Base-by-base conservation (phyloP, 1,284 basidiomycete genomes). In the Pascua sp. region DNA sequence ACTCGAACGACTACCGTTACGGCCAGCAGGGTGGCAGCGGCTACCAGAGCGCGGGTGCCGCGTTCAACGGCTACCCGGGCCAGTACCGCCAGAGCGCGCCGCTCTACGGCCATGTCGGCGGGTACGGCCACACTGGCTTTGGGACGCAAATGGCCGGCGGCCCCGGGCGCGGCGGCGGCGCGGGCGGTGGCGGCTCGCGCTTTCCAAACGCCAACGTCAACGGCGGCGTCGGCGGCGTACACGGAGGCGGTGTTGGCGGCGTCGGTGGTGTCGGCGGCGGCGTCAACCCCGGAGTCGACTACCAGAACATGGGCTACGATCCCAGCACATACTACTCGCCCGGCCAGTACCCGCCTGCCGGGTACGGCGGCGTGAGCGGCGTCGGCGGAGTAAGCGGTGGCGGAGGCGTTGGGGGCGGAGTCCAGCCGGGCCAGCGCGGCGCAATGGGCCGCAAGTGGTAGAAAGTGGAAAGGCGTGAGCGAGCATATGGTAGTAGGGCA, bases 111-210 rank as follows among this genome's bases (percentile, higher is more conserved):
- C 53, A 58, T 32, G 52, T 54, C 10, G 54, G 51, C 5, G 53
- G 50, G 13, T 59, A 55, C 49, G 56, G 50, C 3, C 57, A 56
- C 52, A 51, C 41, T 32, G 60, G 60, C 9, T 62, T 62, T n/a
- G 61, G 61, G 37, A 50, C 49, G 40, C 57, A 59, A 52, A 62
- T 62, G 61, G 55, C 61, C 24, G 24, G 24, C 24, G 24, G 24
- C 24, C 24, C 24, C 24, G 24, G 24, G 24, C 24, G 24, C 24
- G 24, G 24, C 24, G 24, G 24, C 7, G 24, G 24, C 24, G 24
- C 24, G 4, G 24, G 24, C 7, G 24, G 24, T 32, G 24, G 24
- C 24, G 24, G 24, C 24, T 32, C 24, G 24, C 24, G 24, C 24
- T 32, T 32, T 32, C 24, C 24, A 7, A 32, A 32, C 24, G 24